phyloP scores from a whole-genome alignment of 805 yeast genomes.

The Yamadazyma endophytica region DNA sequence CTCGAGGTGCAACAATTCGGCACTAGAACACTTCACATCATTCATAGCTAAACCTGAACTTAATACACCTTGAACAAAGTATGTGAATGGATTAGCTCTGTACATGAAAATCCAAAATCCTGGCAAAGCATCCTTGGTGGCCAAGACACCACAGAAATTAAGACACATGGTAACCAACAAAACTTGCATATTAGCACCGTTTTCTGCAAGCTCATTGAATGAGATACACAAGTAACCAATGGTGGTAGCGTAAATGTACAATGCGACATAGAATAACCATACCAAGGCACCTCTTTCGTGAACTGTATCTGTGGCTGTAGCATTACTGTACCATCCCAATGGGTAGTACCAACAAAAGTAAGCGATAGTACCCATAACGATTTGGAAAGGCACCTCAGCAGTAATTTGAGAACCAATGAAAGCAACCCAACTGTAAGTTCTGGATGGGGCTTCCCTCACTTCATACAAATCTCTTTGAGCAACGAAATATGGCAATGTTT shows the following conservation, averaged over 20 bases:
- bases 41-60: slow-evolving; percentile 26
- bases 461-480: slow-evolving; percentile 43
- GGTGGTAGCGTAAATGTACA: slow-evolving; percentile 24
- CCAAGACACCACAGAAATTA: slow-evolving; percentile 34
- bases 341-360: slow-evolving; percentile 61
- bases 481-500: slow-evolving; percentile 40
- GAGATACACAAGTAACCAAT: slow-evolving; percentile 22
- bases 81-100: slow-evolving; percentile 63
- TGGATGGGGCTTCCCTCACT: slow-evolving; percentile 42
- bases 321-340: slow-evolving; percentile 43
- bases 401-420: slow-evolving; percentile 37
- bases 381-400: slow-evolving; percentile 47
- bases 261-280: slow-evolving; percentile 19
- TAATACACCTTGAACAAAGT: slow-evolving; percentile 54
- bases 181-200: slow-evolving; percentile 30
- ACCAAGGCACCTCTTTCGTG: slow-evolving; percentile 47
- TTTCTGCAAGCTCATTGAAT: slow-evolving; percentile 23
- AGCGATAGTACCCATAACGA: slow-evolving; percentile 37
- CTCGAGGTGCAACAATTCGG: slow-evolving; percentile 18
- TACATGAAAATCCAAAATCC: slow-evolving; percentile 70
- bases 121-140: slow-evolving; percentile 22
- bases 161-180: slow-evolving; percentile 29
- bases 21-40: slow-evolving; percentile 31
- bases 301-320: slow-evolving; percentile 44
- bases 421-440: slow-evolving; percentile 42